These are phyloP conservation scores for Groenewaldozyma tartarivorans DNA, from an alignment of 805 yeast genomes.

Conservation along the genomic window DNA sequence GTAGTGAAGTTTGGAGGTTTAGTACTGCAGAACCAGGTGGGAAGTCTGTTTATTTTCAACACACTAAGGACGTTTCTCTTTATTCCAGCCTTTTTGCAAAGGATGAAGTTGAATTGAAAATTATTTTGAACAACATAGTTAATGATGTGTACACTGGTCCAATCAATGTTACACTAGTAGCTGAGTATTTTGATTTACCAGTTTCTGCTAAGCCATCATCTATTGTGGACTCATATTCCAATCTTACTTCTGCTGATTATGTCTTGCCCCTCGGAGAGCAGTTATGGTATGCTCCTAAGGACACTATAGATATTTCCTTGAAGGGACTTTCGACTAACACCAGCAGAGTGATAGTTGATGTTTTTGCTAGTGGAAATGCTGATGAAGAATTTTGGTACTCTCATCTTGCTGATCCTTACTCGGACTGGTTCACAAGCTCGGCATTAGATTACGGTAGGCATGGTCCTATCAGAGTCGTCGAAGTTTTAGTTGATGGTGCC, in stretches of 20 bases:
- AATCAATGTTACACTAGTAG: conserved; percentile 44
- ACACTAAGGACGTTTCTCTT: conserved; percentile 56
- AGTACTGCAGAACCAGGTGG: conserved; percentile 72
- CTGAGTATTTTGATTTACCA: conserved; percentile 38
- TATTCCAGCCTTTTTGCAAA: conserved; percentile 41
- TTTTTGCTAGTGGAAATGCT: conserved; percentile 66
- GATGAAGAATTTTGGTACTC: conserved; percentile 81
- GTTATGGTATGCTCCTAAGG: background rate
- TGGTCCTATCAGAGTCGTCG: conserved; percentile 63
- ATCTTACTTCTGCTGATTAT: background rate
- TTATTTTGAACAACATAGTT: conserved; percentile 56
- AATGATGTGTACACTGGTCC: conserved; percentile 48
- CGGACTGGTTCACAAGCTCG: conserved; percentile 25
- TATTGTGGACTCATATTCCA: background rate
- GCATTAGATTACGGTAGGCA: conserved; percentile 33
- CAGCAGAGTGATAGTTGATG: conserved; percentile 45
- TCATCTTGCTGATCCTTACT: conserved; percentile 35
- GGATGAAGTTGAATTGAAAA: conserved; percentile 21
- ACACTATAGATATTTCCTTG: background rate
- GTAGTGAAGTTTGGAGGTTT: conserved; percentile 69
- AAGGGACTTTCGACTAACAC: conserved; percentile 40
- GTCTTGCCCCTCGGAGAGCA: background rate
- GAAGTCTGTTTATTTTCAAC: conserved; percentile 37
- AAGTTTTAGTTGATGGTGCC: conserved; percentile 49
- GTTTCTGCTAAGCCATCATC: conserved; percentile 5